Evolutionary conservation across 2,329 filamentous ascomycete genomes (phyloP), one percentile per base, ranked within the genome.

Genomic region (Apiospora marii): DNA sequence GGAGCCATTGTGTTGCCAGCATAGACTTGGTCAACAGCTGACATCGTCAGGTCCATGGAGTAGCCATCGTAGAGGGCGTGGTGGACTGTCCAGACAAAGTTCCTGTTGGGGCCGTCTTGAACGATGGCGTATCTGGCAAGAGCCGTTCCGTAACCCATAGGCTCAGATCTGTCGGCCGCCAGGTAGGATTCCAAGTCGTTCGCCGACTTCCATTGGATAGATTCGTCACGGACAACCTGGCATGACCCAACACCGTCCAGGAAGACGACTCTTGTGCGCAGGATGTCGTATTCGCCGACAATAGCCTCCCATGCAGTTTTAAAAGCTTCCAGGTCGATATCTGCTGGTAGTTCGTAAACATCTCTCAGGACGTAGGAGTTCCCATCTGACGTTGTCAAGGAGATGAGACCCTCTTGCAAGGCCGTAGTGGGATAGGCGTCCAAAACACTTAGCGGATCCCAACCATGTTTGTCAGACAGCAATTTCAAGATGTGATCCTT

Each of bases 11-110:
- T 22, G 49, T 41, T n/a, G 68, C 48, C 30, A 67, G 41, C 22
- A 34, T 73, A 73, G n/a, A 68, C 67, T 12, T 71, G 27, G 34
- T 43, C 61, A 10, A 73, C 72, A 34, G 41, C 41, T 12, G 49
- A 41, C 14, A 71, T 53, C 7, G 71, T 49, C 5, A 71, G n/a
- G 1, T 43, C 41, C 67, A 68, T 48, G 14, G 67, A 68, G 14
- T 48, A 68, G 1, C 67, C 41, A 4, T 68, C 67, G 67, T 69
- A 49, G 43, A 69, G 30, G 4, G 68, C 44, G 30, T 48, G 43
- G 30, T 69, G 44, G 2, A 69, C 19, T 34, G 44, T 48, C 68
- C 43, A 69, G 46, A 69, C 30, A 24, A 69, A 69, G 4, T 13
- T 69, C 19, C 34, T 37, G 34, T 34, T 64, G 19, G 16, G 7